Evolutionary conservation across 352 stramenopile species (phyloP).

Genomic region (Phytophthora aleatoria): DNA sequence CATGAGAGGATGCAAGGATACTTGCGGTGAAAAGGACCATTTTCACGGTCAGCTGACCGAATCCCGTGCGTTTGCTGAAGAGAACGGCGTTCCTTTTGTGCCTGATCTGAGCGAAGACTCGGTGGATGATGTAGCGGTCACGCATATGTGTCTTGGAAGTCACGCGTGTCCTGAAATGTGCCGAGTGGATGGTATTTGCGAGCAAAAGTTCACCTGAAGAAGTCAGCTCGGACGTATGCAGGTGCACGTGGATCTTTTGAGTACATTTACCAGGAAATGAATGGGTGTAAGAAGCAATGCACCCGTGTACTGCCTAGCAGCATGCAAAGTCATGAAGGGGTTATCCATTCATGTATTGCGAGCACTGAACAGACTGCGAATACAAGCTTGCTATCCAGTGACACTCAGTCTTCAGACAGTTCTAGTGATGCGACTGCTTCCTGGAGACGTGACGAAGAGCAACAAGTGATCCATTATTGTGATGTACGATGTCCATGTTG

Average conservation of each 20-base stretch:
- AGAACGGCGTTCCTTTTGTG: background rate
- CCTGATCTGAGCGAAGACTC: background rate
- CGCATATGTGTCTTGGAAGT: background rate
- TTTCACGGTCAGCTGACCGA: background rate
- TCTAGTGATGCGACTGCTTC: too few relatives aligned
- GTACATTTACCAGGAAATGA: conserved; percentile 58
- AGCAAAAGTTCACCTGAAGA: conserved; percentile 32
- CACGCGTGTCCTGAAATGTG: background rate
- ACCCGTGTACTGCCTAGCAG: background rate
- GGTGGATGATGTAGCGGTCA: background rate
- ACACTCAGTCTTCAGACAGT: too few relatives aligned
- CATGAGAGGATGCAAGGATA: background rate
- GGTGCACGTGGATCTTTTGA: conserved; percentile 51
- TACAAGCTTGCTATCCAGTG: too few relatives aligned
- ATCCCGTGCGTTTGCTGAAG: background rate
- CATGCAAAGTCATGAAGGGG: background rate
- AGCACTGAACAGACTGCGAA: background rate
- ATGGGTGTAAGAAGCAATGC: background rate
- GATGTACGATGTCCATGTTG: conserved; percentile 53
- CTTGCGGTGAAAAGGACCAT: background rate
- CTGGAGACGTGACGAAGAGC: background rate
- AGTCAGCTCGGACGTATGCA: conserved; percentile 51
- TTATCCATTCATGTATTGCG: background rate
- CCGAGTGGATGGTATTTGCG: background rate
- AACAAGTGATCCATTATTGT: conserved; percentile 45